These are phyloP conservation scores for Melocanna baccifera DNA, from an alignment of 176 grass and related monocot species.

Conservation along the genomic window DNA sequence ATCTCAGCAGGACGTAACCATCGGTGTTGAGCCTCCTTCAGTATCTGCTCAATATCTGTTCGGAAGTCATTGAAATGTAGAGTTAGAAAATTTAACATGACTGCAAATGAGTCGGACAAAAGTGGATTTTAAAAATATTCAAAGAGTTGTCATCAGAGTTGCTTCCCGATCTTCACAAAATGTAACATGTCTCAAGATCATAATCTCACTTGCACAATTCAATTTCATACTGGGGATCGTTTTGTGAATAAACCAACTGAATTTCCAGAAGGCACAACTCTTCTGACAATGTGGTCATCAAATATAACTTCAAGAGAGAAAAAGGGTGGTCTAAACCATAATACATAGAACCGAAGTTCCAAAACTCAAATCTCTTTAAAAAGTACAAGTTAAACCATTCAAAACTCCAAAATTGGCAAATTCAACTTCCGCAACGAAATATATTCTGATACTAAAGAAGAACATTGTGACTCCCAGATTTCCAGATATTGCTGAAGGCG, in stretches of 20 bases:
- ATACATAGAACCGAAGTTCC: background rate
- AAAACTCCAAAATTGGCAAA: background rate
- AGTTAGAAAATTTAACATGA: conserved; percentile 24
- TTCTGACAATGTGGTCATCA: background rate
- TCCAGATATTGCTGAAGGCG: background rate
- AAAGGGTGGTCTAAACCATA: background rate
- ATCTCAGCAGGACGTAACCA: conserved; percentile 96
- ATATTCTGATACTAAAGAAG: background rate
- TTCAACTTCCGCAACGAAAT: background rate
- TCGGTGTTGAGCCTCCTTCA: conserved; percentile 75
- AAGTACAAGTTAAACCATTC: background rate
- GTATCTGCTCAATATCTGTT: conserved; percentile 90
- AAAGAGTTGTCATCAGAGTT: background rate
- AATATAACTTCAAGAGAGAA: conserved; percentile 5
- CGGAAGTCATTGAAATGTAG: background rate
- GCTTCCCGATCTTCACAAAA: background rate
- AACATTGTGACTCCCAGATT: background rate
- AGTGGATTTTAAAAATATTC: background rate
- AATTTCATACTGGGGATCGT: background rate
- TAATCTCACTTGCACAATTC: background rate
- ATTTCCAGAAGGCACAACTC: background rate
- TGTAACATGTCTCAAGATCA: background rate
- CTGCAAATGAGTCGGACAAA: background rate
- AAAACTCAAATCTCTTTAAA: background rate
- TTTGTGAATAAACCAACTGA: background rate